These are phyloP conservation scores for Beauveria sp. DNA, from an alignment of 2,329 filamentous ascomycete species.

Conservation along the genomic window DNA sequence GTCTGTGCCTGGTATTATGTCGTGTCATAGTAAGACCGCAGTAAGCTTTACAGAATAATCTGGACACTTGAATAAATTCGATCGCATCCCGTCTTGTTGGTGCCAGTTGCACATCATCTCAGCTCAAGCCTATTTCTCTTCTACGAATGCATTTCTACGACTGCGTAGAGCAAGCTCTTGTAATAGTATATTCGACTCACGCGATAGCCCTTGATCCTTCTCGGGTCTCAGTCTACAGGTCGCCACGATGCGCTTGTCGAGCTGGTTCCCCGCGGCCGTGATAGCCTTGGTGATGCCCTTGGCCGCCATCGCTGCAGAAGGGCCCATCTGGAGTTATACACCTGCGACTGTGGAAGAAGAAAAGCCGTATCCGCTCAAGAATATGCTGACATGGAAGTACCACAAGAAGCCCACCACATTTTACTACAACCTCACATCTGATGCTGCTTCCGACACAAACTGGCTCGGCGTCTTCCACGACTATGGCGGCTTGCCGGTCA, in stretches of 20 bases:
- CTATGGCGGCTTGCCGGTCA: conserved; percentile 26
- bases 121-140: too few species aligned
- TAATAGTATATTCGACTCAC: not conserved
- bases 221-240: not conserved
- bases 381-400: not conserved
- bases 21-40: too few species aligned
- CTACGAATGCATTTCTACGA: too few species aligned
- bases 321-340: not conserved
- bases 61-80: not conserved
- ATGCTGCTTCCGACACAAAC: conserved; percentile 21
- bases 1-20: not conserved
- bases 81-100: too few species aligned
- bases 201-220: not conserved
- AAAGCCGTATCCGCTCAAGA: not conserved
- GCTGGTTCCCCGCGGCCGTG: not conserved
- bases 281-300: not conserved
- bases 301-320: not conserved
- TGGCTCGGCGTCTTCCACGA: conserved; percentile 31
- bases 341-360: not conserved
- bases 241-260: not conserved
- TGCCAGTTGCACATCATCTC: too few species aligned
- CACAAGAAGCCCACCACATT: conserved; percentile 21
- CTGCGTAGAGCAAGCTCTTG: too few species aligned
- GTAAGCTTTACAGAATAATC: not conserved
- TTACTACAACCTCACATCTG: conserved; percentile 22